phyloP scores from a whole-genome alignment of 176 grass and related monocot genomes.

The Zizania latifolia region DNA sequence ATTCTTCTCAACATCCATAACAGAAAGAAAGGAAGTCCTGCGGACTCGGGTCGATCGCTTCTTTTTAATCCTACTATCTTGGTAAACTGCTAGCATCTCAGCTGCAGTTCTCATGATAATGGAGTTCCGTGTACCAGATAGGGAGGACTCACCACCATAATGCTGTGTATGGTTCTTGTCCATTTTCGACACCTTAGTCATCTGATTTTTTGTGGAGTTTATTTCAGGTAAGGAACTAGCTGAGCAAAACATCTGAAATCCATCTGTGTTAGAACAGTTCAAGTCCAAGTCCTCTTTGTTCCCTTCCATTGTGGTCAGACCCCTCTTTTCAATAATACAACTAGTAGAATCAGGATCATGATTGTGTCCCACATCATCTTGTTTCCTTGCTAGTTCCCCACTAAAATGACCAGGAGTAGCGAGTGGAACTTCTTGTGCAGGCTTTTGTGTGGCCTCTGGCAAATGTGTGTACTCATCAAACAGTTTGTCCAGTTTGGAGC shows the following conservation, averaged over 20 bases:
- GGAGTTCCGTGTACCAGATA: background rate
- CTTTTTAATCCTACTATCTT: constrained; percentile 39
- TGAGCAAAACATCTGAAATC: constrained; percentile 16
- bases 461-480: constrained; percentile 34
- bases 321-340: constrained; percentile 7
- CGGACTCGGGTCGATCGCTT: constrained; percentile 38
- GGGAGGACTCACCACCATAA: constrained; percentile 7
- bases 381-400: constrained; percentile 15
- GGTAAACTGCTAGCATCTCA: constrained; percentile 35
- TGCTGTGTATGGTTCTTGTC: background rate
- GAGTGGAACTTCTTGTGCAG: constrained; percentile 15
- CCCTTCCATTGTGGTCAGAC: background rate
- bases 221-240: constrained; percentile 22
- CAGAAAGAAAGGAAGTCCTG: constrained; percentile 31
- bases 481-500: constrained; percentile 22
- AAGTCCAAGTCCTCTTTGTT: constrained; percentile 22
- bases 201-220: constrained; percentile 1
- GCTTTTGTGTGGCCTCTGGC: background rate
- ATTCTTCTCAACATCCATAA: constrained; percentile 18
- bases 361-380: constrained; percentile 20
- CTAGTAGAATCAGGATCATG: background rate
- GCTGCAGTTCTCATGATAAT: constrained; percentile 32
- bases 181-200: background rate
- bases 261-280: constrained; percentile 15
- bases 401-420: constrained; percentile 13